A percentile compares a stretch with the other conserved stretches of the same genome.
These are phyloP conservation scores for Cotoneaster glaucophyllus DNA, from an alignment of 306 rosid species.

Conservation along the genomic window DNA sequence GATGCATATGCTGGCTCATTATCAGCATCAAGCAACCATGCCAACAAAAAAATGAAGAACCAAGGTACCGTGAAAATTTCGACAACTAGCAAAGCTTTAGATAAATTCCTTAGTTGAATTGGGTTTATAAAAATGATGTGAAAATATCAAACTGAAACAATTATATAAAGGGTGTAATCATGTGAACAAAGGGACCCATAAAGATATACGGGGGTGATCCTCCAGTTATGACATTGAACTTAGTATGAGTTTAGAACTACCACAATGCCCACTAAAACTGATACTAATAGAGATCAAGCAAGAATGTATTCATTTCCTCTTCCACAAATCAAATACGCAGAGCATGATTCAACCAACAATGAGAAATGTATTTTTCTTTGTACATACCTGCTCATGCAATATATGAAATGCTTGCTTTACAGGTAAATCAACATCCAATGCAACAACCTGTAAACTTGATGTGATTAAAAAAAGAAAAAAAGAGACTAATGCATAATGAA, in stretches of 20 bases:
- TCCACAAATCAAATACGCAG: background rate
- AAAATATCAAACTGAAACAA: background rate
- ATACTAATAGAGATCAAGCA: background rate
- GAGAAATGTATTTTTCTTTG: background rate
- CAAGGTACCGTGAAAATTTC: background rate
- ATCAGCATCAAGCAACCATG: conserved; percentile 15
- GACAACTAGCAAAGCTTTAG: background rate
- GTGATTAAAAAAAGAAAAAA: conserved; percentile 15
- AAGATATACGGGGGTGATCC: background rate
- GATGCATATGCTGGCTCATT: conserved; percentile 15
- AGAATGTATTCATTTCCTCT: background rate
- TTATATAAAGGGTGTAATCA: background rate
- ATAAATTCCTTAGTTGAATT: background rate
- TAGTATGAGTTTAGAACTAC: background rate
- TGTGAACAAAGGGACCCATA: background rate
- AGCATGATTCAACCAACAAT: conserved; percentile 1
- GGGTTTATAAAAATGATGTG: background rate
- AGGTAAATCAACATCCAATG: conserved; percentile 83
- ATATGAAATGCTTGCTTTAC: conserved; percentile 98
- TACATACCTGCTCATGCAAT: conserved; percentile 83
- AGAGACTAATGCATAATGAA: background rate
- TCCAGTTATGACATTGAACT: background rate
- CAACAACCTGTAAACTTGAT: conserved; percentile 60
- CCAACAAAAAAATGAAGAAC: background rate
- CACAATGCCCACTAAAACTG: background rate